Percentiles rank a stretch among this genome's conserved stretches.
phyloP scores from a whole-genome alignment of 169 alveolate species.

The Eimeria necatrix region DNA sequence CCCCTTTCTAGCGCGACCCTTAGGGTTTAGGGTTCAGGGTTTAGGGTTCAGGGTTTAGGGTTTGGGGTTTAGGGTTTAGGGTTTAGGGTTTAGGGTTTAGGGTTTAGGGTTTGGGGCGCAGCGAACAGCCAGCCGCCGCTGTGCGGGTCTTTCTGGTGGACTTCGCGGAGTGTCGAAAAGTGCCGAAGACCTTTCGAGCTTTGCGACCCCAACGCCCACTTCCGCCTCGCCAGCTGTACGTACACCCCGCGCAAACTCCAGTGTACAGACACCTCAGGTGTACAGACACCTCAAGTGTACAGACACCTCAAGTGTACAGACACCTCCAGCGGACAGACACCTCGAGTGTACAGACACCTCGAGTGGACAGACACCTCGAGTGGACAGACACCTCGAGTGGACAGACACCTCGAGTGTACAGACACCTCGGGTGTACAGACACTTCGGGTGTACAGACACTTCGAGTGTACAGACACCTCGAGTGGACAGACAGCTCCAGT shows the following conservation, averaged over 20 bases:
- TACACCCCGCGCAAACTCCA: neutral
- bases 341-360: neutral
- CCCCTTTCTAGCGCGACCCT: too few species aligned
- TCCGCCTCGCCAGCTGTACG: neutral
- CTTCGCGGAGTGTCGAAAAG: constrained; percentile 15
- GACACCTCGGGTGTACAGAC: neutral
- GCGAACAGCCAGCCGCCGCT: constrained; percentile 7
- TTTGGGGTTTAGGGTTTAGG: neutral
- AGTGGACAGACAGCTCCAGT: neutral
- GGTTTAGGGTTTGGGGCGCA: neutral
- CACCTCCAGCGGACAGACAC: too few species aligned
- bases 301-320: neutral
- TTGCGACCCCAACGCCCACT: neutral
- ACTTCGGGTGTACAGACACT: neutral
- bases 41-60: neutral
- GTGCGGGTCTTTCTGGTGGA: constrained; percentile 4
- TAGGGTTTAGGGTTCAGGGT: neutral
- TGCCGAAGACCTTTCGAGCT: constrained; percentile 12
- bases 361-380: neutral
- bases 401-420: neutral
- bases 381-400: neutral
- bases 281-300: neutral
- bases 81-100: neutral
- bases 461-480: neutral
- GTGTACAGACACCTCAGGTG: neutral